Evolutionary conservation across 1,284 basidiomycete species (phyloP).

Genomic region (Meira miltonrushii): DNA sequence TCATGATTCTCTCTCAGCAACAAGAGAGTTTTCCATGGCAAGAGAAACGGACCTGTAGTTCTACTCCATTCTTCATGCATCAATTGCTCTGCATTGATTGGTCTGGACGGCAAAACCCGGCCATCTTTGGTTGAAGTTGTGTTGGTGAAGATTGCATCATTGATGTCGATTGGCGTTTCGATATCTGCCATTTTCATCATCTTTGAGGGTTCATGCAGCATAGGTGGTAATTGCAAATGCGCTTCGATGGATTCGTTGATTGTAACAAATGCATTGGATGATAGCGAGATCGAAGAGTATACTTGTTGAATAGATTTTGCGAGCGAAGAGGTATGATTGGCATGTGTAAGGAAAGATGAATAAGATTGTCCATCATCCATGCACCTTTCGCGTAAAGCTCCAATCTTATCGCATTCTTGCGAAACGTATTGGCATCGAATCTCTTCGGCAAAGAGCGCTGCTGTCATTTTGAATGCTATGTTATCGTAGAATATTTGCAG

Average conservation of each 20-base stretch:
- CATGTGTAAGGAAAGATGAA: slow-evolving; percentile 26
- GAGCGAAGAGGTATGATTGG: slow-evolving; percentile 37
- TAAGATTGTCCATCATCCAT: slow-evolving; percentile 35
- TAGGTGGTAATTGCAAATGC: slow-evolving; percentile 45
- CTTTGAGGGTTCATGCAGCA: slow-evolving; percentile 32
- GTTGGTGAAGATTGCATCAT: slow-evolving; percentile 31
- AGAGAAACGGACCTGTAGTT: slow-evolving; percentile 61
- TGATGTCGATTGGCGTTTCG: slow-evolving; percentile 40
- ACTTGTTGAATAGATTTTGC: slow-evolving; percentile 34
- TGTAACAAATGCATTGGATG: slow-evolving; percentile 34
- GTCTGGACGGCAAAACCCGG: neutral
- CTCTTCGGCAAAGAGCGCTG: slow-evolving; percentile 47
- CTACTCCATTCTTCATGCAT: slow-evolving; percentile 38
- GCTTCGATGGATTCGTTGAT: slow-evolving; percentile 44
- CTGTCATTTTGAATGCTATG: slow-evolving; percentile 50
- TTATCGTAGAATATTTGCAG: slow-evolving; percentile 47
- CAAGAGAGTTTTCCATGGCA: slow-evolving; percentile 88
- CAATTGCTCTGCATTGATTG: neutral
- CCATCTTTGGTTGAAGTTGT: neutral
- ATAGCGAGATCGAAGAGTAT: slow-evolving; percentile 35
- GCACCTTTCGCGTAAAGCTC: slow-evolving; percentile 34
- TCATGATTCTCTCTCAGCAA: slow-evolving; percentile 57
- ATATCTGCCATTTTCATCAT: slow-evolving; percentile 32
- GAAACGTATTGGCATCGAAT: slow-evolving; percentile 30
- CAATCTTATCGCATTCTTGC: slow-evolving; percentile 30